Evolutionary conservation across 768 basidiomycete species (phyloP), one percentile per base, ranked within the genome.

Genomic region (Lactarius vividus): DNA sequence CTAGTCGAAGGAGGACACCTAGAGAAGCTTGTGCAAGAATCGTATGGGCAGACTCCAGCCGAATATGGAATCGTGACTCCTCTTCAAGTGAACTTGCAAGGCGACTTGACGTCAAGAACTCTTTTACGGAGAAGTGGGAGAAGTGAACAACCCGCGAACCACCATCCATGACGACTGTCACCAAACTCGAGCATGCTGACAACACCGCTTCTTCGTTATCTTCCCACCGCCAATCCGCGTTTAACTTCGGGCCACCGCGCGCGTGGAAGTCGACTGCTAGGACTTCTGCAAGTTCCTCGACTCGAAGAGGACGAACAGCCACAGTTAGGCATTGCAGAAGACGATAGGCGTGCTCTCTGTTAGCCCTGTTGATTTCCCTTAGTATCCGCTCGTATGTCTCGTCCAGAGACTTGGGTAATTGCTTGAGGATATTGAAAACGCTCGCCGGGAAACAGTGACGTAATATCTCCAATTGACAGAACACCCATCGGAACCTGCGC

Each of bases 401-500:
- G 15, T 59, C 33, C 13, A 59, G 39, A 15, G 58, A 37, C 13
- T 40, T 3, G 16, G 58, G 58, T 23, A 59, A 39, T 40, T 37
- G 11, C 10, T 40, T 35, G 13, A 58, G 57, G 29, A 31, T 39
- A 4, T 1, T 11, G 4, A n/a, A 23, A 1, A 59, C 33, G 15
- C 35, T 58, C 7, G 26, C 4, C 1, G 37, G 31, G 29, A 40
- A 37, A 44, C 58, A 42, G 15, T 40, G n/a, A 13, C 58, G 37
- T 31, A 59, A 31, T 18, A 37, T 26, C 20, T 59, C 57, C 7
- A 58, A 6, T 28, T 58, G 57, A n/a, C 57, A 58, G 15, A 23
- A 58, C 4, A 58, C 39, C 31, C 37, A 59, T 40, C 58, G 58
- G 39, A 59, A 59, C 58, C 58, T 59, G 26, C 15, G 23, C 10